A percentile compares a stretch with the other conserved stretches of the same genome.
phyloP scores from a whole-genome alignment of 768 basidiomycete genomes.

The Trametes elegans region DNA sequence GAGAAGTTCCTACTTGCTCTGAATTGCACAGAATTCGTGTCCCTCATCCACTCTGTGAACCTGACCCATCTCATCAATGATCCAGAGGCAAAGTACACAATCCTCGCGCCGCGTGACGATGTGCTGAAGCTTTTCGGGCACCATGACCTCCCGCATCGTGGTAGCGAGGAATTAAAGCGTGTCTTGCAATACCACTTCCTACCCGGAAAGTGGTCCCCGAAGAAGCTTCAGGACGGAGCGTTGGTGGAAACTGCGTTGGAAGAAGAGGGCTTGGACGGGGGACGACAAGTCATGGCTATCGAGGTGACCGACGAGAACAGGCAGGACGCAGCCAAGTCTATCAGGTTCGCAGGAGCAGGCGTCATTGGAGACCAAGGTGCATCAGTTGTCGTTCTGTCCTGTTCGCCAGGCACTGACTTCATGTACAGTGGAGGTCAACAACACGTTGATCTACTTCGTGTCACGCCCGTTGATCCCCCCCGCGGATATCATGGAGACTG shows the following conservation, averaged over 20 bases:
- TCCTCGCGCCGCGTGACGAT: slow-evolving; percentile 89
- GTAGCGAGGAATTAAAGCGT: slow-evolving; percentile 67
- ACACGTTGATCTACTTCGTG: slow-evolving; percentile 86
- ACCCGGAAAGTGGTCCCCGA: slow-evolving; percentile 70
- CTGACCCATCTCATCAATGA: slow-evolving; percentile 70
- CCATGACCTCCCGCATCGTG: slow-evolving; percentile 58
- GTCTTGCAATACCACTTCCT: slow-evolving; percentile 89
- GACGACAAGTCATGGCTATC: slow-evolving; percentile 68
- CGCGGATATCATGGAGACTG: slow-evolving; percentile 73
- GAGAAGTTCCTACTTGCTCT: slow-evolving; percentile 94
- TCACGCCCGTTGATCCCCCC: slow-evolving; percentile 84
- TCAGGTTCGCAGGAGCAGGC: slow-evolving; percentile 82
- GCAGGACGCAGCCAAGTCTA: slow-evolving; percentile 46
- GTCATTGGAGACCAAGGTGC: slow-evolving; percentile 76
- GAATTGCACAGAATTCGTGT: slow-evolving; percentile 89
- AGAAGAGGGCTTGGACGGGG: slow-evolving; percentile 66
- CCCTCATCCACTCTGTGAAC: slow-evolving; percentile 80
- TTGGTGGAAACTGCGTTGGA: slow-evolving; percentile 77
- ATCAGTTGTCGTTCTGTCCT: slow-evolving; percentile 24
- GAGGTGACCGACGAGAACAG: slow-evolving; percentile 47
- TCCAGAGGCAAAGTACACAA: slow-evolving; percentile 71
- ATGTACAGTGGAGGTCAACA: slow-evolving; percentile 63
- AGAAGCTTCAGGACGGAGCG: slow-evolving; percentile 70
- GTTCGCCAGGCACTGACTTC: slow-evolving; percentile 12
- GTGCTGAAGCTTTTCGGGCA: slow-evolving; percentile 61